Evolutionary conservation across 345 rosid genomes (phyloP).

Genomic region (Aquilaria sinensis): DNA sequence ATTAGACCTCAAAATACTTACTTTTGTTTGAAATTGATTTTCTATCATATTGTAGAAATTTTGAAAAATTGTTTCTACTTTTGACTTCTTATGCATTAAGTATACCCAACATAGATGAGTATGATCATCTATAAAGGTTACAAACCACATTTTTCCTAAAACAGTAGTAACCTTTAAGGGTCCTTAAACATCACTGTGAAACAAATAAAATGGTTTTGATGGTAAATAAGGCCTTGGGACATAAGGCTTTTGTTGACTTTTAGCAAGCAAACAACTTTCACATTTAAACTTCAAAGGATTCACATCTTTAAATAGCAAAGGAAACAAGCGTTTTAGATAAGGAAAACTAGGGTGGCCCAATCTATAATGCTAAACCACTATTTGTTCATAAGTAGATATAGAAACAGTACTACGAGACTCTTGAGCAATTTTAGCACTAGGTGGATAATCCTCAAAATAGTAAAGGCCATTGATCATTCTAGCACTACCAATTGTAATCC

Average conservation of each 20-base stretch:
- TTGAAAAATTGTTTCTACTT: no score
- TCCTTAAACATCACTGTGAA: no score
- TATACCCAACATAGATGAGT: no score
- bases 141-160: neutral
- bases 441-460: no score
- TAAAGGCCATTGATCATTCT: no score
- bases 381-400: neutral
- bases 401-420: neutral
- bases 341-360: constrained; percentile 5
- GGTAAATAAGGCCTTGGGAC: neutral
- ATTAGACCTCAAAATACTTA: neutral
- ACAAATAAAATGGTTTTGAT: neutral
- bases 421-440: neutral
- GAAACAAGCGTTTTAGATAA: neutral
- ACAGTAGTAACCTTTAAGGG: no score
- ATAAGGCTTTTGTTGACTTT: neutral
- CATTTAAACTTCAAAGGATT: neutral
- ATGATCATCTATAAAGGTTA: constrained; percentile 1
- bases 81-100: no score
- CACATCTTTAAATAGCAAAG: neutral
- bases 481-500: no score
- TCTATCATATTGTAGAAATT: neutral
- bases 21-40: constrained; percentile 1
- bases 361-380: neutral
- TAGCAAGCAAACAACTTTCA: neutral